Conservation (phyloP, 1,284 basidiomycete genomes). For the Vanrija humicola region DNA sequence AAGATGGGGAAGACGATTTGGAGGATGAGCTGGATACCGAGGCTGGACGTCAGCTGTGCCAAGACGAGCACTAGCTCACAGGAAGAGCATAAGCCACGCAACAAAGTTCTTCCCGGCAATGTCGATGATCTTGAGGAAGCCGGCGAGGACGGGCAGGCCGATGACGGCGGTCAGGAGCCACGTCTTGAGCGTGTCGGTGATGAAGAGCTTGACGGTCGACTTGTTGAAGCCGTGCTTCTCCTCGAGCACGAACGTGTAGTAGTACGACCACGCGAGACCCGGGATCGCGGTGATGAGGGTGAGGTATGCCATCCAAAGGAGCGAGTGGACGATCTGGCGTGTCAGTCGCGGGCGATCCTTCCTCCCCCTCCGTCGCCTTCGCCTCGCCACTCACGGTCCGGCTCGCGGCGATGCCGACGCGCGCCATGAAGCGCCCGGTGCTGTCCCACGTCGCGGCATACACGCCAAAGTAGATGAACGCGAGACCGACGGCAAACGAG, state of each 20-base stretch:
- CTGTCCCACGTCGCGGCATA: conserved; percentile 73
- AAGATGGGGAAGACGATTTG: conserved; percentile 81
- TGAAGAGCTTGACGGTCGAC: conserved; percentile 69
- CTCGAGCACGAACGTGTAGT: conserved; percentile 90
- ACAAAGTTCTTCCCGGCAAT: conserved; percentile 89
- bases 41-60: conserved; percentile 50
- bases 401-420: conserved; percentile 53
- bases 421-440: conserved; percentile 32
- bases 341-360: conserved; percentile 18
- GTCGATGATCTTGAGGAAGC: conserved; percentile 82
- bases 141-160: conserved; percentile 82
- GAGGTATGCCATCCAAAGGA: conserved; percentile 69
- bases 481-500: conserved; percentile 67
- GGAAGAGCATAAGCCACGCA: conserved; percentile 80
- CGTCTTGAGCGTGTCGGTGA: conserved; percentile 74
- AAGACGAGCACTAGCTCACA: conserved; percentile 55
- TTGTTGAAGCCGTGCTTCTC: conserved; percentile 97
- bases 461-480: conserved; percentile 67
- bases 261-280: conserved; percentile 67
- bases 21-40: conserved; percentile 77
- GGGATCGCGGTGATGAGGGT: conserved; percentile 66
- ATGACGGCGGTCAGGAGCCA: conserved; percentile 69
- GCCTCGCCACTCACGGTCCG: conserved; percentile 26
- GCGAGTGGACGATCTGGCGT: conserved; percentile 71
- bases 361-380: not conserved